phyloP scores from a whole-genome alignment of 176 grass and related monocot species.

The Carex parvula region DNA sequence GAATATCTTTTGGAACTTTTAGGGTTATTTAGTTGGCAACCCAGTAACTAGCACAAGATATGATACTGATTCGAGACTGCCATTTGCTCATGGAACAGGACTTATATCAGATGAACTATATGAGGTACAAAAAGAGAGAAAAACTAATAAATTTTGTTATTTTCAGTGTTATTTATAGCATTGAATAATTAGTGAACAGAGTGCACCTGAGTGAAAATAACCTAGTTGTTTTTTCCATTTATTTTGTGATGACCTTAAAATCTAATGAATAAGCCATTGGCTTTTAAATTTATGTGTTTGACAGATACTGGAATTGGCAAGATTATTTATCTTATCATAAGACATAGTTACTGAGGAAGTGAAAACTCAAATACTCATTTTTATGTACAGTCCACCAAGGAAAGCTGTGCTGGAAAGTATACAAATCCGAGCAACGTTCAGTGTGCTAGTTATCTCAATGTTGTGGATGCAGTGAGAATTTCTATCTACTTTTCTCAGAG shows the following conservation, averaged over 20 bases:
- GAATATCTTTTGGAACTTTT: conserved; percentile 16
- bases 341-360: neutral
- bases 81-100: conserved; percentile 69
- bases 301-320: neutral
- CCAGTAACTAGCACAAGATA: conserved; percentile 29
- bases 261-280: neutral
- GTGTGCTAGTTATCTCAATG: conserved; percentile 38
- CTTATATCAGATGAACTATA: conserved; percentile 84
- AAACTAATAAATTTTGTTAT: no score
- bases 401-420: conserved; percentile 46
- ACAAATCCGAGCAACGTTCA: conserved; percentile 30
- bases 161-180: neutral
- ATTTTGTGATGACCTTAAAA: neutral
- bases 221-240: neutral
- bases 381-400: conserved; percentile 30
- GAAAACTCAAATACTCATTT: neutral
- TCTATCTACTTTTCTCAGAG: neutral
- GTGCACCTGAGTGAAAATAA: neutral
- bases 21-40: conserved; percentile 67
- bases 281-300: neutral
- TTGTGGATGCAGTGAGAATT: conserved; percentile 31
- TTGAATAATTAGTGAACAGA: neutral
- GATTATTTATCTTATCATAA: neutral
- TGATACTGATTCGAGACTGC: conserved; percentile 48
- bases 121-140: conserved; percentile 31